These are phyloP conservation scores for Leccinum pachyderme DNA, from an alignment of 1,284 basidiomycete species.

Conservation along the genomic window DNA sequence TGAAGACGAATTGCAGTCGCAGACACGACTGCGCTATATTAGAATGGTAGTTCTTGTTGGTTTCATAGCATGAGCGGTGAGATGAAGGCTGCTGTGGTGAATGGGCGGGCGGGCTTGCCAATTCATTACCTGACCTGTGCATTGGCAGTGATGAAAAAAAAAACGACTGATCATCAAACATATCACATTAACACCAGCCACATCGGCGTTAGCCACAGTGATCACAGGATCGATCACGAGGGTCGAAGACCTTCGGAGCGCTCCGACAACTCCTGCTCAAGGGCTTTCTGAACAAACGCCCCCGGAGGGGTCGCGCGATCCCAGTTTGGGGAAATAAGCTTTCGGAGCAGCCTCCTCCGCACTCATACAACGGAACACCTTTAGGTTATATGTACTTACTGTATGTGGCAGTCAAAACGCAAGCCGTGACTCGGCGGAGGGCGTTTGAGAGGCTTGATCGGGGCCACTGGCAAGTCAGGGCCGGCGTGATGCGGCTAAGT, in stretches of 20 bases:
- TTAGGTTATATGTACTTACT: not conserved
- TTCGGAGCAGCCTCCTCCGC: not conserved
- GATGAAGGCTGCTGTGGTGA: not conserved
- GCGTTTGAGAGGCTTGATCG: not conserved
- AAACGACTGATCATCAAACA: not conserved
- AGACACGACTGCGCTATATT: not conserved
- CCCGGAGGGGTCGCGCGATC: not conserved
- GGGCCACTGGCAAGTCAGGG: not conserved
- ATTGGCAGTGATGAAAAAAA: not conserved
- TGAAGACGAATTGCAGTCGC: not conserved
- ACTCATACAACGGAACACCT: not conserved
- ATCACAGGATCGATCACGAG: not conserved
- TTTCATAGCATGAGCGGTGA: not conserved
- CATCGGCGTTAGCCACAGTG: not conserved
- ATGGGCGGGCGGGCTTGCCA: not conserved
- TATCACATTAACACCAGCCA: not conserved
- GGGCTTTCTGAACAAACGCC: not conserved
- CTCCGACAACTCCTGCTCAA: not conserved
- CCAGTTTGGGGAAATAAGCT: conserved; percentile 8
- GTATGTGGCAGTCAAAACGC: not conserved
- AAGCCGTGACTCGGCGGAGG: not conserved
- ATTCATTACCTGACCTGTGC: not conserved
- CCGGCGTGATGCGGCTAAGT: not conserved
- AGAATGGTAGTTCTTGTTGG: no score
- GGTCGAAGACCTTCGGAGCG: not conserved